A percentile compares a stretch with the other conserved stretches of the same genome.
Conservation (phyloP, 306 rosid genomes). For the Vigna radiata region DNA sequence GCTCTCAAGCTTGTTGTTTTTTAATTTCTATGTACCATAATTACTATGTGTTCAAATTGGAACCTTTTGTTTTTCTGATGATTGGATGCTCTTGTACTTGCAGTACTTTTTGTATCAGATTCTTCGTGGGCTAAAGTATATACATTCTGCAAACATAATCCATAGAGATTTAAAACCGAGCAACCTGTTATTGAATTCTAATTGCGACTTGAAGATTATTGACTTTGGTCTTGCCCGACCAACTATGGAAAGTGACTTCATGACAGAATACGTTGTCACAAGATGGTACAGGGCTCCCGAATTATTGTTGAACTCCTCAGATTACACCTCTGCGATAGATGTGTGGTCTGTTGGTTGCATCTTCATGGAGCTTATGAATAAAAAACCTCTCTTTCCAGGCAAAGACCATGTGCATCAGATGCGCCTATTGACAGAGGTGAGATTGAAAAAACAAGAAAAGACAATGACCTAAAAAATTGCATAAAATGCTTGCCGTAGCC, state of each 20-base stretch:
- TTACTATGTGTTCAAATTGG: conserved; percentile 15
- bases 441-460: conserved; percentile 2
- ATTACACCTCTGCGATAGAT: conserved; percentile 91
- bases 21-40: not conserved
- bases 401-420: conserved; percentile 93
- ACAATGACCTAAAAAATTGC: not conserved
- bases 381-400: conserved; percentile 91
- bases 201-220: conserved; percentile 92
- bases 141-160: conserved; percentile 93
- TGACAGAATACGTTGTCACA: conserved; percentile 98
- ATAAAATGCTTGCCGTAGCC: not conserved
- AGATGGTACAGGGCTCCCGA: conserved; percentile 99
- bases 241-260: conserved; percentile 74
- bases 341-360: conserved; percentile 99
- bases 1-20: not conserved
- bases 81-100: conserved; percentile 66
- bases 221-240: conserved; percentile 98
- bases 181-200: conserved; percentile 85
- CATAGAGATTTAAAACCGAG: conserved; percentile 97
- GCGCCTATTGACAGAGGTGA: conserved; percentile 96
- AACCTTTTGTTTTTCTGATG: conserved; percentile 44
- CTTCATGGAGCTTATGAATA: conserved; percentile 96
- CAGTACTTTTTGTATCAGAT: conserved; percentile 98
- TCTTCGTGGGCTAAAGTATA: conserved; percentile 89
- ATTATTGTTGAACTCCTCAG: conserved; percentile 90